Conservation (phyloP, 2,329 filamentous ascomycete genomes). For the Xylariaceae sp. region DNA sequence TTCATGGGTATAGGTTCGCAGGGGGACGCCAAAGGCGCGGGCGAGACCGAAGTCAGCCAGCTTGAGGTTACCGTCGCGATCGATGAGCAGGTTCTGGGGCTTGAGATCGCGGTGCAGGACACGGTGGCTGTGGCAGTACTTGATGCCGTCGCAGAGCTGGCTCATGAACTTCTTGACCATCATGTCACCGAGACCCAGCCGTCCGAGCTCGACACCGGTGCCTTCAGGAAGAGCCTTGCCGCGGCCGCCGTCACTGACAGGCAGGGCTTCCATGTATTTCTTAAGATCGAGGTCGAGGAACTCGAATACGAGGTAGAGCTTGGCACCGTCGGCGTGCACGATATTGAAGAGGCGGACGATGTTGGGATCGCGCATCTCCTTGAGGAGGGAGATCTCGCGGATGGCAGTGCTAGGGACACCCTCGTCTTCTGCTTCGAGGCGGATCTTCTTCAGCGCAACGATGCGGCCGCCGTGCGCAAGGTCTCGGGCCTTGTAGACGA, state of each 20-base stretch:
- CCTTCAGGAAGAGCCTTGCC: slow-evolving; percentile 83
- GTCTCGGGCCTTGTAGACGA: slow-evolving; percentile 91
- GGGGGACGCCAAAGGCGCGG: slow-evolving; percentile 83
- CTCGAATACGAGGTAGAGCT: slow-evolving; percentile 89
- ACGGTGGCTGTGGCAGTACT: slow-evolving; percentile 85
- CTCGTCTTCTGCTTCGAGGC: slow-evolving; percentile 91
- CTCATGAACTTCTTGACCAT: slow-evolving; percentile 94
- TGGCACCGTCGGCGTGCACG: slow-evolving; percentile 90
- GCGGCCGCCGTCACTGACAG: slow-evolving; percentile 76
- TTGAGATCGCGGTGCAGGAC: slow-evolving; percentile 86
- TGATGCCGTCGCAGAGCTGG: slow-evolving; percentile 78
- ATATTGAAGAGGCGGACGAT: slow-evolving; percentile 88
- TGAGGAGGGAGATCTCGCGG: slow-evolving; percentile 88
- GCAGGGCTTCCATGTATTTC: slow-evolving; percentile 92
- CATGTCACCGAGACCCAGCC: slow-evolving; percentile 68
- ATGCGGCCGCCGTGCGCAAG: slow-evolving; percentile 78
- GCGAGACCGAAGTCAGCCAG: slow-evolving; percentile 87
- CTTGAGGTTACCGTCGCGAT: slow-evolving; percentile 84
- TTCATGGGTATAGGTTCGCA: slow-evolving; percentile 91
- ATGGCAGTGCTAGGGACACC: slow-evolving; percentile 90
- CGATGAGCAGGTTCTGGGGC: slow-evolving; percentile 84
- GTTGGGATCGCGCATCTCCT: slow-evolving; percentile 90
- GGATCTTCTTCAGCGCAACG: slow-evolving; percentile 92
- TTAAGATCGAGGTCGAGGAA: slow-evolving; percentile 89
- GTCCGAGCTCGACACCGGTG: slow-evolving; percentile 57